Evolutionary conservation across 225 moss, liverwort and hornwort genomes (phyloP), one percentile per base, ranked within the genome.

Genomic region (Polytrichum formosum): DNA sequence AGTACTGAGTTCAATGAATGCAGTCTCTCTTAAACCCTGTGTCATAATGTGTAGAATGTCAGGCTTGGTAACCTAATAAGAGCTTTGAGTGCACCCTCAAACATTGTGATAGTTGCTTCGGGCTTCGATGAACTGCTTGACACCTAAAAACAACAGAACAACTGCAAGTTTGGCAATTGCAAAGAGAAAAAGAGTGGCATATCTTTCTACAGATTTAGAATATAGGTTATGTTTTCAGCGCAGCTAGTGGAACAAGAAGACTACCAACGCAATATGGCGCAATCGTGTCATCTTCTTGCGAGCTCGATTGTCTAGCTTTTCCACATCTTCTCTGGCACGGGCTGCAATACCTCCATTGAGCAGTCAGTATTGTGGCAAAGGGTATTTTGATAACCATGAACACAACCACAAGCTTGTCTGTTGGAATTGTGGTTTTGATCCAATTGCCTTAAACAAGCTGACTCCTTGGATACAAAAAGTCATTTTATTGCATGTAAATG

Each of bases 271-370:
- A 64, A 96, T 76, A 1, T 87, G 85, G 30, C 89, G 91, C 46
- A 96, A 69, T 30, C 96, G 87, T 70, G 71, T 84, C 69, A 96
- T 84, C 75, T 91, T 93, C 73, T 81, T 82, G 63, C 96, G 96
- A 29, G 96, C 91, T 72, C 87, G 84, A 46, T 79, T 65, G 76
- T 96, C 96, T 73, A 96, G 79, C 80, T 89, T 93, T 85, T 89
- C 91, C 60, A 93, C 86, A 66, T 93, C 93, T 73, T 90, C 83
- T 78, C 91, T 78, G 23, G 91, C 93, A 74, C 96, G 93, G 68
- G 96, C 96, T 95, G 88, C 66, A 78, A 30, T 67, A 54, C 6
- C 55, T 46, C 46, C 62, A 30, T 60, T 46, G 13, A 16, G 4
- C 16, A 46, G 46, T 46, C 46, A 46, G 46, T 46, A 46, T 22